Conservation (phyloP, 1,284 basidiomycete genomes). For the Flammula alnicola region DNA sequence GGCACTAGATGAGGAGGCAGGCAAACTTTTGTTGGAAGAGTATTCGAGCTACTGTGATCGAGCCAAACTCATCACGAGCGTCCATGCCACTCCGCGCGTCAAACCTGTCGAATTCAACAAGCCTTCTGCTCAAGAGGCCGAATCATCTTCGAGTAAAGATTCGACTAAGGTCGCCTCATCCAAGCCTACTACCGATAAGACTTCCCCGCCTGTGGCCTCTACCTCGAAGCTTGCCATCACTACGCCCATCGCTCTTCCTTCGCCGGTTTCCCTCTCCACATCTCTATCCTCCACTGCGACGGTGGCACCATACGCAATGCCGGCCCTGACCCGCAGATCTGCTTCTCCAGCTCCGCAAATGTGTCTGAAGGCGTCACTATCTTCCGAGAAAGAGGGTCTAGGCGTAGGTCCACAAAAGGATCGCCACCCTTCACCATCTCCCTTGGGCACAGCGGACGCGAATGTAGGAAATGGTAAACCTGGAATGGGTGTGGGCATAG, state of each 20-base stretch:
- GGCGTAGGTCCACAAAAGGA: conserved; percentile 45
- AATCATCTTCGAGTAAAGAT: conserved; percentile 23
- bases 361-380: conserved; percentile 43
- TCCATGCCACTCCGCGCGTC: conserved; percentile 78
- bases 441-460: conserved; percentile 68
- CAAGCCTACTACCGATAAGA: conserved; percentile 10
- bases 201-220: conserved; percentile 13
- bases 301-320: conserved; percentile 15
- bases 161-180: conserved; percentile 9
- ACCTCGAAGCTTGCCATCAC: conserved; percentile 18
- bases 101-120: conserved; percentile 73
- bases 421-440: conserved; percentile 62
- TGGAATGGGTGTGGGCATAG: conserved; percentile 37
- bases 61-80: conserved; percentile 82
- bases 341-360: conserved; percentile 40
- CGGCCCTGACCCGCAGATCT: conserved; percentile 38
- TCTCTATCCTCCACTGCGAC: conserved; percentile 16
- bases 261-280: conserved; percentile 23
- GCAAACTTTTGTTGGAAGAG: conserved; percentile 88
- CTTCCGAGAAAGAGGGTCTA: conserved; percentile 46
- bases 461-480: conserved; percentile 53
- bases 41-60: conserved; percentile 85
- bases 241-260: background rate
- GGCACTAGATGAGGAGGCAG: conserved; percentile 93
- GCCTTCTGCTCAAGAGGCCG: conserved; percentile 38